phyloP scores from a whole-genome alignment of 352 stramenopile species.

The Aphanomyces invadans region DNA sequence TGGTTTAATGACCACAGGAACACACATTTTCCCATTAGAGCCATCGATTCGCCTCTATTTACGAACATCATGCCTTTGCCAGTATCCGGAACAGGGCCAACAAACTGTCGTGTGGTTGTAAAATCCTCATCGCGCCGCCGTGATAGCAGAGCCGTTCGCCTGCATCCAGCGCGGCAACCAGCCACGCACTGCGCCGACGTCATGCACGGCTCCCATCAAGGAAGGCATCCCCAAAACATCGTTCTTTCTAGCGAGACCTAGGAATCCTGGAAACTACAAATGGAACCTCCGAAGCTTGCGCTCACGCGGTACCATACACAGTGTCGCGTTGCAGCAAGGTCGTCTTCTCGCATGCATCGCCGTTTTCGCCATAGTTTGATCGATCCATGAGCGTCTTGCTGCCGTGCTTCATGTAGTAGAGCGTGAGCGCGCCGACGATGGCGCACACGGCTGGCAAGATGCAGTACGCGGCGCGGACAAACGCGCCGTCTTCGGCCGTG shows the following conservation, averaged over 20 bases:
- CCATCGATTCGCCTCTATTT: neutral
- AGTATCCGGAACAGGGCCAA: too few species aligned
- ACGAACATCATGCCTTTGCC: neutral
- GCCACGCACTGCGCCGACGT: too few species aligned
- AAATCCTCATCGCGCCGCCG: too few species aligned
- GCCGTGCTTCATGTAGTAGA: slow-evolving; percentile 70
- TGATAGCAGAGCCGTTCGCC: too few species aligned
- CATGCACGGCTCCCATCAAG: too few species aligned
- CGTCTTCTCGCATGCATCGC: neutral
- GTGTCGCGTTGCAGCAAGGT: neutral
- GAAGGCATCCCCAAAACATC: too few species aligned
- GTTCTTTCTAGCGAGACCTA: too few species aligned
- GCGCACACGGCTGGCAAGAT: slow-evolving; percentile 54
- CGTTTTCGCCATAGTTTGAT: neutral
- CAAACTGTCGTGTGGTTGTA: too few species aligned
- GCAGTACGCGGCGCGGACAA: slow-evolving; percentile 69
- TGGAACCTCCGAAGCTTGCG: neutral
- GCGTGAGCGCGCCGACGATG: slow-evolving; percentile 45
- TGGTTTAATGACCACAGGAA: neutral
- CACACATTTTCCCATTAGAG: neutral
- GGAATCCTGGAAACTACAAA: too few species aligned
- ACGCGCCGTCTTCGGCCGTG: slow-evolving; percentile 44
- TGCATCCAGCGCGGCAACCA: too few species aligned
- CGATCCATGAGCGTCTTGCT: slow-evolving; percentile 26
- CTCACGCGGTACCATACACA: neutral